Conservation (phyloP, 257 asterid species). For the Avicennia marina region DNA sequence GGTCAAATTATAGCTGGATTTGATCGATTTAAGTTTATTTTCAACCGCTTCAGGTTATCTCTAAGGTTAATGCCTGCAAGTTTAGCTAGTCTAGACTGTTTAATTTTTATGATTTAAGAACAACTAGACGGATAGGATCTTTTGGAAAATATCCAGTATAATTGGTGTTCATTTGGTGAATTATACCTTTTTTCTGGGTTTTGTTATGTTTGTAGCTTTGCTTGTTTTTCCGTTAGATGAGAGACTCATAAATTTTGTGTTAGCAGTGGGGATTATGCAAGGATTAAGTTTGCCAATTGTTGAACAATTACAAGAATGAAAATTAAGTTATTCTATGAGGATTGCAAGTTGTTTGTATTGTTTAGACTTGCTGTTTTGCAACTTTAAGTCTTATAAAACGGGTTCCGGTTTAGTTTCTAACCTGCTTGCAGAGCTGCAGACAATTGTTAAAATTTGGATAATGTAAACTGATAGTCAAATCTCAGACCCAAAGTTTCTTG, state of each 20-base stretch:
- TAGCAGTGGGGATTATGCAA: background rate
- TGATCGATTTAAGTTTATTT: background rate
- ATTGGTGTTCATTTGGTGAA: background rate
- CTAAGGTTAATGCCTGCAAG: background rate
- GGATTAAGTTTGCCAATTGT: background rate
- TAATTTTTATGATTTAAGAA: constrained; percentile 1
- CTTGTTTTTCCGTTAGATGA: no score
- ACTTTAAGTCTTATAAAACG: background rate
- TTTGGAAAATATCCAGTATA: background rate
- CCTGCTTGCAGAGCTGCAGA: background rate
- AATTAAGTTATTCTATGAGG: background rate
- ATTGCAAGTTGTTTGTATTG: background rate
- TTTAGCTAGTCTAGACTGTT: no score
- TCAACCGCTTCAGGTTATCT: background rate
- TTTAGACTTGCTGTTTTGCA: background rate
- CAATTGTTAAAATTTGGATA: background rate
- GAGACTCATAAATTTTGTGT: background rate
- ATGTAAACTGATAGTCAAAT: background rate
- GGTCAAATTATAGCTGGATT: constrained; percentile 2
- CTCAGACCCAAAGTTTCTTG: background rate
- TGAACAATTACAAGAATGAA: background rate
- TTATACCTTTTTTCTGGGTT: background rate
- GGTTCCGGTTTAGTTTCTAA: background rate
- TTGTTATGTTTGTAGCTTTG: no score
- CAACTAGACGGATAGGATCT: background rate